Base-by-base conservation (phyloP, 257 asterid species). In the Handroanthus guayacan region DNA sequence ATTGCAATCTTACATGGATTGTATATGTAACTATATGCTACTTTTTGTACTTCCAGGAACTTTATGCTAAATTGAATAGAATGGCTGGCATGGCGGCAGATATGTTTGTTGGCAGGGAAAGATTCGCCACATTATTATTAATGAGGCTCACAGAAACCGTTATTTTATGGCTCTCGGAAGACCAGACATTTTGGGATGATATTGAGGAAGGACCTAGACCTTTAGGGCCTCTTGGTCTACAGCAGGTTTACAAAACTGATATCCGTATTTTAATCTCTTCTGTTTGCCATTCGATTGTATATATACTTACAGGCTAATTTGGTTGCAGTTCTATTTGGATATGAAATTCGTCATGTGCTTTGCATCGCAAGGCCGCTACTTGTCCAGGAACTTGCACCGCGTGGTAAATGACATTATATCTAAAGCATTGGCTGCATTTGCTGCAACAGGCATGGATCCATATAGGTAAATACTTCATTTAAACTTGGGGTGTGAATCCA, bases 81-180 rank as follows among this genome's bases (percentile, higher is more conserved):
- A 90, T 95, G 94, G 91, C 94, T 71, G 79, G 87, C 80, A 75
- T 95, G 70, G 94, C 96, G 50, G 94, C 93, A 65, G 99, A 95
- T 58, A 93, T 95, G 99, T 95, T 95, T 86, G 89, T 89, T 5
- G 99, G 99, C 67, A 86, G 98, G 77, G 99, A 95, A 86, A 95
- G 97, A 84, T 95, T 91, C 79, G 98, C 98, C 7, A 87, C 90
- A 48, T 77, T 93, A 86, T 84, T 93, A 78, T 80, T 95, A 78
- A 95, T 95, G 98, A 90, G 99, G 91, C 98, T 95, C 65, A 91
- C 97, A 2, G 99, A 95, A 87, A 93, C 99, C 16, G 97, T 95
- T 72, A 89, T 95, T 78, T 80, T 95, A 76, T 95, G 97, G 96
- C 97, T 95, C 78, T 95, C 98, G 67, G 96, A 90, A 79, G 99